These are phyloP conservation scores for Saccharomyces eubayanus DNA, from an alignment of 805 yeast genomes.

Conservation along the genomic window DNA sequence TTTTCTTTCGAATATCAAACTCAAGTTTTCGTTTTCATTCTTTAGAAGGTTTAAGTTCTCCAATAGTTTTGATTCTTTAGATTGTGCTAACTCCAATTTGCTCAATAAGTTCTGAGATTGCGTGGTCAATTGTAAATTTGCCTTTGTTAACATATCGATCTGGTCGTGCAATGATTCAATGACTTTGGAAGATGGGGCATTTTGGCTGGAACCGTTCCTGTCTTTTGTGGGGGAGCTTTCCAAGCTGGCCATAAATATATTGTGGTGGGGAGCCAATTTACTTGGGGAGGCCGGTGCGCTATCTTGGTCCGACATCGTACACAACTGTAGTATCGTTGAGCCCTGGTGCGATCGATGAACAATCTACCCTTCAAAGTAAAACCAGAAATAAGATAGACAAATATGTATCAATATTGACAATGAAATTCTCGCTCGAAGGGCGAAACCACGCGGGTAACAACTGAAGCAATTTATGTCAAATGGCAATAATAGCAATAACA, in stretches of 20 bases:
- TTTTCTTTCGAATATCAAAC: constrained; percentile 58
- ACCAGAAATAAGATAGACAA: background rate
- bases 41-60: constrained; percentile 52
- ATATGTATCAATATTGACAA: background rate
- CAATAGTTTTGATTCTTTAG: constrained; percentile 40
- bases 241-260: constrained; percentile 5
- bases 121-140: constrained; percentile 31
- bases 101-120: constrained; percentile 44
- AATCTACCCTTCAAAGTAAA: background rate
- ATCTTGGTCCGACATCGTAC: background rate
- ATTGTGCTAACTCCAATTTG: constrained; percentile 39
- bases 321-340: background rate
- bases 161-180: constrained; percentile 38
- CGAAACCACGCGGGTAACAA: background rate
- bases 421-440: background rate
- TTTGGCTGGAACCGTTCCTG: background rate
- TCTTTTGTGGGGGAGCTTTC: constrained; percentile 1
- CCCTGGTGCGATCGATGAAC: background rate
- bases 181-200: constrained; percentile 21
- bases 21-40: constrained; percentile 70
- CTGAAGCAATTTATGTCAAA: background rate
- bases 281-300: background rate
- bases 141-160: constrained; percentile 45
- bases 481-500: background rate
- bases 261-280: constrained; percentile 13